Conservation (phyloP, 805 yeast genomes). For the Starmerella floris region DNA sequence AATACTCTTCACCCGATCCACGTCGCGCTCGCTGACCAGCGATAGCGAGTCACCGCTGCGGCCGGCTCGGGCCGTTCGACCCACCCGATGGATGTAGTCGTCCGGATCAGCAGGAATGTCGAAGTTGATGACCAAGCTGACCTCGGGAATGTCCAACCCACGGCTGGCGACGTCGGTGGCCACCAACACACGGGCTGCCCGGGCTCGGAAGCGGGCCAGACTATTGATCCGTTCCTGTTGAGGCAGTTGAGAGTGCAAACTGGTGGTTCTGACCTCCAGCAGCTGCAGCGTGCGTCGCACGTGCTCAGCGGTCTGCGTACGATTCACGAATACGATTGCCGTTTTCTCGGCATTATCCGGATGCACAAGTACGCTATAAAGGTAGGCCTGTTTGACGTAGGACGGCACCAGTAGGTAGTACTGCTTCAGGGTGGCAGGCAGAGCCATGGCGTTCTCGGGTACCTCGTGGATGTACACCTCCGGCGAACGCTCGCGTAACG, state of each 20-base stretch:
- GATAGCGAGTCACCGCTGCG: conserved; percentile 72
- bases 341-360: conserved; percentile 52
- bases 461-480: conserved; percentile 60
- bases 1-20: conserved; percentile 65
- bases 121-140: conserved; percentile 76
- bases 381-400: conserved; percentile 78
- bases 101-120: conserved; percentile 95
- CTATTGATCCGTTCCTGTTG: conserved; percentile 86
- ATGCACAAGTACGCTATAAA: conserved; percentile 52
- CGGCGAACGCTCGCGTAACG: conserved; percentile 49
- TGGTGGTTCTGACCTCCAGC: conserved; percentile 68
- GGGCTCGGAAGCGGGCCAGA: conserved; percentile 82
- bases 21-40: conserved; percentile 74
- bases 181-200: conserved; percentile 80
- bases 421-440: conserved; percentile 59
- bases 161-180: conserved; percentile 97
- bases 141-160: conserved; percentile 92
- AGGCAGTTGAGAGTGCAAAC: conserved; percentile 89
- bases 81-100: conserved; percentile 91
- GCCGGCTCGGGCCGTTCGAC: conserved; percentile 99
- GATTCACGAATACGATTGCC: conserved; percentile 79
- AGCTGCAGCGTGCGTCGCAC: conserved; percentile 61
- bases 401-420: conserved; percentile 68
- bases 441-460: conserved; percentile 60
- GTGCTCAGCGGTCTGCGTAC: conserved; percentile 82